These are phyloP conservation scores for Salix suchowensis DNA, from an alignment of 345 rosid species.

Conservation along the genomic window DNA sequence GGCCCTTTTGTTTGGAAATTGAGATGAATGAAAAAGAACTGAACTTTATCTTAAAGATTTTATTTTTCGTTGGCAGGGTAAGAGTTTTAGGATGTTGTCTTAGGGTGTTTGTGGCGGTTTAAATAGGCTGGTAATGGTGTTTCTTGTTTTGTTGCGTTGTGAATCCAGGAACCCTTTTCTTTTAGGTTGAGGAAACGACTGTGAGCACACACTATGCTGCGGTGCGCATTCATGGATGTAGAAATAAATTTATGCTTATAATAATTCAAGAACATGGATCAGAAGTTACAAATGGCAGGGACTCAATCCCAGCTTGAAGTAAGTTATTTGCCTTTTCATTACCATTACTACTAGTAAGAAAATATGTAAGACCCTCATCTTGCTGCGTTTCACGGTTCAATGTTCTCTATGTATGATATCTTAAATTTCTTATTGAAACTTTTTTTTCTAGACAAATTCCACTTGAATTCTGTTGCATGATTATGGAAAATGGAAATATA, in stretches of 20 bases:
- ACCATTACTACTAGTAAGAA: background rate
- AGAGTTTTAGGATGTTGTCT: background rate
- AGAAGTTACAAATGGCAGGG: constrained; percentile 33
- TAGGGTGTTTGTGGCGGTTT: background rate
- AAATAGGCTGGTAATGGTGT: background rate
- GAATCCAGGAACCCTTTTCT: constrained; percentile 17
- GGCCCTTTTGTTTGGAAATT: background rate
- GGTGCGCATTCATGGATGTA: constrained; percentile 8
- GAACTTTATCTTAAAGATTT: background rate
- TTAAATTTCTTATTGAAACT: background rate
- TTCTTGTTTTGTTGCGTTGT: constrained; percentile 16
- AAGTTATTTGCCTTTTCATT: constrained; percentile 9
- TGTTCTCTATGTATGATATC: background rate
- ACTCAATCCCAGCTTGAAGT: constrained; percentile 36
- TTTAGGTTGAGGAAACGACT: constrained; percentile 7
- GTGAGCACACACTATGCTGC: constrained; percentile 1
- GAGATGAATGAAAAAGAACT: background rate
- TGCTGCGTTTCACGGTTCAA: background rate
- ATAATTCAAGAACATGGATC: constrained; percentile 36
- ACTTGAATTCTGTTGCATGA: background rate
- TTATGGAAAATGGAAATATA: background rate
- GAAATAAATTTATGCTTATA: constrained; percentile 7
- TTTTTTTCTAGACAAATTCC: background rate
- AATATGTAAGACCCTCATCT: background rate
- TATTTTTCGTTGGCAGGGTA: background rate